Evolutionary conservation across 768 basidiomycete species (phyloP).

Genomic region (Epithele typhae): DNA sequence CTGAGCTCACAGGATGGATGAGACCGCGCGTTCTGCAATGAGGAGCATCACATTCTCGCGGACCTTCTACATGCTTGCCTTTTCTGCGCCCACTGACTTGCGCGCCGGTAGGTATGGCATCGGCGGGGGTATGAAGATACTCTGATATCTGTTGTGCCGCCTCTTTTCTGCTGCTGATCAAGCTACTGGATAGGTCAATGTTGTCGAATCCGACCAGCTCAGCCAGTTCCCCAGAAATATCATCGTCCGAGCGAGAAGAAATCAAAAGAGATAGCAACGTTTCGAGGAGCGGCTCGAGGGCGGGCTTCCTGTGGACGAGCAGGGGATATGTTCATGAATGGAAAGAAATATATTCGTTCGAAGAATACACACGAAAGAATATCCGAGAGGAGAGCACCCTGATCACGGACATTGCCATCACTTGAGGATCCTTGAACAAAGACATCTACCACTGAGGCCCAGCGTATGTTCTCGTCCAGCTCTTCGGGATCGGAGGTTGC

Average conservation of each 20-base stretch:
- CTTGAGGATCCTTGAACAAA: not conserved
- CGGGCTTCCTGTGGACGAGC: slow-evolving; percentile 20
- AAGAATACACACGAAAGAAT: slow-evolving; percentile 19
- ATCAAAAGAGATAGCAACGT: slow-evolving; percentile 38
- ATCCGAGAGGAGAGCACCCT: slow-evolving; percentile 5
- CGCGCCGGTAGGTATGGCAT: no score
- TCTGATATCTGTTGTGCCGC: slow-evolving; percentile 2
- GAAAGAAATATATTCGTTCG: slow-evolving; percentile 1
- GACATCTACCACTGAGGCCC: slow-evolving; percentile 20
- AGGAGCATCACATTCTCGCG: not conserved
- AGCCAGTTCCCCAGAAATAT: slow-evolving; percentile 70
- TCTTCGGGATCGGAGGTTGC: not conserved
- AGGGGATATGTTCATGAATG: not conserved
- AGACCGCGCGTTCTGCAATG: not conserved
- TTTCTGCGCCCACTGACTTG: slow-evolving; percentile 1
- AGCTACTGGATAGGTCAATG: slow-evolving; percentile 70
- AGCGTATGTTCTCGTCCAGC: slow-evolving; percentile 7
- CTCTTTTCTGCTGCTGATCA: slow-evolving; percentile 51
- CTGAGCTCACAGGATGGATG: not conserved
- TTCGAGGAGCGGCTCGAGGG: slow-evolving; percentile 21
- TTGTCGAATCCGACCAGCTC: slow-evolving; percentile 84
- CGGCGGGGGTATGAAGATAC: not conserved
- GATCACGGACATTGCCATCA: not conserved
- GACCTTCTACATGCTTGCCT: slow-evolving; percentile 9
- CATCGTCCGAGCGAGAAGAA: slow-evolving; percentile 53